Percentiles rank a stretch among this genome's conserved stretches.
Conservation (phyloP, 768 basidiomycete species). For the Serendipita sp. region DNA sequence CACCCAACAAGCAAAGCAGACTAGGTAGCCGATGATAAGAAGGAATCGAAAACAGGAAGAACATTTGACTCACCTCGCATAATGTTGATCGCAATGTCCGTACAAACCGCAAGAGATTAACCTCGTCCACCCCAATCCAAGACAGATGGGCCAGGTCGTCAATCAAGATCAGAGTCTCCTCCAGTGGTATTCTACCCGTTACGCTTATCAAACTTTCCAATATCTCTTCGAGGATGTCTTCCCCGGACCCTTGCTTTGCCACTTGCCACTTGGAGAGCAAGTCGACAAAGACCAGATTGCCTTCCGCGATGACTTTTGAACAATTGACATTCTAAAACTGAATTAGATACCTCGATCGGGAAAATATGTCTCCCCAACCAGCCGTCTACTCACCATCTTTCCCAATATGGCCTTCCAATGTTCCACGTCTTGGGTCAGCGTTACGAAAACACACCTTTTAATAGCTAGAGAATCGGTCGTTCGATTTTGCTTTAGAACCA, state of each 20-base stretch:
- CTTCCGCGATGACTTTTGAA: background rate
- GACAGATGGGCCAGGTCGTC: slow-evolving; percentile 2
- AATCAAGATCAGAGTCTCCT: background rate
- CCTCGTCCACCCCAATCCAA: background rate
- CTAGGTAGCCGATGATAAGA: background rate
- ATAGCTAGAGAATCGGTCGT: background rate
- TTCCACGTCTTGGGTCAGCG: background rate
- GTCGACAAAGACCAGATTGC: background rate
- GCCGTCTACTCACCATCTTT: background rate
- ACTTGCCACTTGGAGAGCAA: background rate
- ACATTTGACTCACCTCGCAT: background rate
- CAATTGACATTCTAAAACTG: background rate
- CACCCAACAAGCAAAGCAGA: background rate
- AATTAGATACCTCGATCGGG: no score
- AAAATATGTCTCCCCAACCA: background rate
- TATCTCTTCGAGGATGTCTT: background rate
- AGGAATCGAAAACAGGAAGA: background rate
- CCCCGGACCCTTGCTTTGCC: background rate
- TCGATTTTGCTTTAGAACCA: background rate
- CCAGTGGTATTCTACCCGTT: background rate
- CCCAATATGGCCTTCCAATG: slow-evolving; percentile 1
- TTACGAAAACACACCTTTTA: background rate
- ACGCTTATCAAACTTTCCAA: background rate
- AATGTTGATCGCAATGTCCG: background rate
- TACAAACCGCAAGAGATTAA: background rate